Base-by-base conservation (phyloP, 2,329 filamentous ascomycete species). In the Sclerotinia borealis region DNA sequence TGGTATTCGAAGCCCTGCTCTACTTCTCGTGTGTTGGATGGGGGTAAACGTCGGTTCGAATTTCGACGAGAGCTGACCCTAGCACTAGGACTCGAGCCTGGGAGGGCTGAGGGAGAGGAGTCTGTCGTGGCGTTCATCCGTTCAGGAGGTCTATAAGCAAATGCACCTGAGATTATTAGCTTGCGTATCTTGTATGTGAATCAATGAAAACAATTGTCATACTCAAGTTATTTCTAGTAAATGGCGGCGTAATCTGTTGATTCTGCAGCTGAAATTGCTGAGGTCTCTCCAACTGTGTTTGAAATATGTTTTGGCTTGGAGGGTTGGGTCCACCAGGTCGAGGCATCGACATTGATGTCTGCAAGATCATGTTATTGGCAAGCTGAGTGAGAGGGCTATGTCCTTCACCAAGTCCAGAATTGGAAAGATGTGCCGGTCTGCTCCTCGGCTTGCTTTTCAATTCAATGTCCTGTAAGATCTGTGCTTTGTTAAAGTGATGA, bases 211-310 rank as follows among this genome's bases (percentile, higher is more conserved):
- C n/a, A 10, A 22, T n/a, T 37, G 15, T 8, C 41, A 59, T 65
- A 75, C 72, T 69, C 2, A 71, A 54, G 9, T 34, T 17, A 6
- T 25, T 45, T 15, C 39, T 45, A 31, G 69, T 71, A 55, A 71
- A 71, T 15, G 72, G 71, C 4, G 70, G 69, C 27, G 70, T 72
- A 41, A 70, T 51, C 41, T 74, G 71, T 39, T 72, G 70, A 25
- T 55, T 68, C 34, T 66, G 69, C 11, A 64, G 66, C 39, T 73
- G 70, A 13, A 72, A 61, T 22, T 68, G 66, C 15, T 65, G 65
- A 8, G 68, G 34, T 45, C 63, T 69, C 17, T 55, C 66, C 22
- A 52, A 13, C 4, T 67, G 66, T 4, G 50, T 27, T 27, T 68
- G 67, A 13, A 68, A 67, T 19, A 64, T 31, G 61, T 67, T 65